Conservation (phyloP, 2,329 filamentous ascomycete genomes). For the Diaporthe amygdali region DNA sequence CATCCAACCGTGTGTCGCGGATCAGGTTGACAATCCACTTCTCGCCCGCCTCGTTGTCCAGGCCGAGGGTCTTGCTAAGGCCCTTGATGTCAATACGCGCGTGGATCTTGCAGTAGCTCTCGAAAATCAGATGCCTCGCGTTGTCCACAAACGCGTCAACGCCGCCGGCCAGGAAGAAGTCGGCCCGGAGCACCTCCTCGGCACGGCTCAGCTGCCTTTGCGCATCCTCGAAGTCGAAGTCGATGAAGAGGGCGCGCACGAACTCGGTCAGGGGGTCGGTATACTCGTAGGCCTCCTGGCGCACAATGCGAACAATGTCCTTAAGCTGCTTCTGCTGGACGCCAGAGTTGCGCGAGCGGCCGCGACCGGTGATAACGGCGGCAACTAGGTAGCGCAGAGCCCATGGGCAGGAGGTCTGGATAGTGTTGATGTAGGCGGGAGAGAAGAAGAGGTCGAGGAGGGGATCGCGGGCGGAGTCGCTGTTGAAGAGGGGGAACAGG, state of each 20-base stretch:
- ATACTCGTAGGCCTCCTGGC: slow-evolving; percentile 98
- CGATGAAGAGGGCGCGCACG: slow-evolving; percentile 91
- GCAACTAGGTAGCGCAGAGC: slow-evolving; percentile 92
- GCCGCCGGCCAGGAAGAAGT: slow-evolving; percentile 91
- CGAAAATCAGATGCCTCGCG: slow-evolving; percentile 94
- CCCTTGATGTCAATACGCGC: slow-evolving; percentile 98
- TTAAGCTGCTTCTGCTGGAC: slow-evolving; percentile 98
- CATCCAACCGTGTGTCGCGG: slow-evolving; percentile 94
- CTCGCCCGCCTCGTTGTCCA: slow-evolving; percentile 94
- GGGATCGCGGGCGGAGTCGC: slow-evolving; percentile 86
- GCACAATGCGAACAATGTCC: slow-evolving; percentile 92
- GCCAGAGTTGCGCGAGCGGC: slow-evolving; percentile 78
- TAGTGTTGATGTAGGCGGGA: slow-evolving; percentile 97
- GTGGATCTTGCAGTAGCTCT: slow-evolving; percentile 99
- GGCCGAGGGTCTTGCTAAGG: slow-evolving; percentile 86
- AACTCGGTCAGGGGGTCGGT: slow-evolving; percentile 95
- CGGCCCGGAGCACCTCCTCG: slow-evolving; percentile 87
- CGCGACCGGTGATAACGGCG: slow-evolving; percentile 92
- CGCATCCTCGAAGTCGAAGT: slow-evolving; percentile 97
- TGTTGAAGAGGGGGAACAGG: slow-evolving; percentile 98
- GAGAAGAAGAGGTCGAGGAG: slow-evolving; percentile 98
- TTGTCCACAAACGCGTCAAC: slow-evolving; percentile 92
- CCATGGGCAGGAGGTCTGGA: slow-evolving; percentile 98
- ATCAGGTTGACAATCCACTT: slow-evolving; percentile 99
- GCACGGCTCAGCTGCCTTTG: slow-evolving; percentile 85